A percentile compares a stretch with the other conserved stretches of the same genome.
Evolutionary conservation across 306 rosid genomes (phyloP).

Genomic region (Vicia villosa): DNA sequence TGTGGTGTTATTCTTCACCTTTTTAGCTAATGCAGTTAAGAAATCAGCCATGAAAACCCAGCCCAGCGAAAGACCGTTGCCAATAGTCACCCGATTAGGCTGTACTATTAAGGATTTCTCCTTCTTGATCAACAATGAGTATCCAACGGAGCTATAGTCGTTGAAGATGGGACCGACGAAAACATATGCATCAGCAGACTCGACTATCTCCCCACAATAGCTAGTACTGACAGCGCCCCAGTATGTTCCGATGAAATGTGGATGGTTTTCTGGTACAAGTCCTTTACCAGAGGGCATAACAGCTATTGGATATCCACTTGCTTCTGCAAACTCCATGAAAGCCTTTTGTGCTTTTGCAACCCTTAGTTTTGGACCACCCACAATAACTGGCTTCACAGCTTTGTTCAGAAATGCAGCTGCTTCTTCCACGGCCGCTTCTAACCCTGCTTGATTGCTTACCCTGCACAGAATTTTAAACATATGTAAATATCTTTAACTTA

Average conservation of each 20-base stretch:
- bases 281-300: conserved; percentile 91
- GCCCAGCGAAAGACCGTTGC: conserved; percentile 80
- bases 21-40: conserved; percentile 66
- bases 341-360: conserved; percentile 70
- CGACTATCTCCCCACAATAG: conserved; percentile 84
- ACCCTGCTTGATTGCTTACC: conserved; percentile 67
- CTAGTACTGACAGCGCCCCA: conserved; percentile 89
- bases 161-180: conserved; percentile 87
- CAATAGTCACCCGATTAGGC: conserved; percentile 75
- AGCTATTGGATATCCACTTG: conserved; percentile 75
- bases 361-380: conserved; percentile 82
- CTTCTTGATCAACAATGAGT: conserved; percentile 77
- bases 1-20: conserved; percentile 59
- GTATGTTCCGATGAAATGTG: conserved; percentile 64
- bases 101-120: conserved; percentile 69
- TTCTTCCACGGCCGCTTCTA: conserved; percentile 90
- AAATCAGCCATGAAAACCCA: conserved; percentile 93
- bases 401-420: conserved; percentile 71
- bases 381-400: conserved; percentile 81
- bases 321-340: conserved; percentile 71
- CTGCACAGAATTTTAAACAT: conserved; percentile 34
- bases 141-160: conserved; percentile 91
- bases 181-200: conserved; percentile 87
- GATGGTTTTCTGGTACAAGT: conserved; percentile 70
- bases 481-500: too few species aligned